Conservation (phyloP, 2,329 filamentous ascomycete genomes). For the Cordyceps militaris region DNA sequence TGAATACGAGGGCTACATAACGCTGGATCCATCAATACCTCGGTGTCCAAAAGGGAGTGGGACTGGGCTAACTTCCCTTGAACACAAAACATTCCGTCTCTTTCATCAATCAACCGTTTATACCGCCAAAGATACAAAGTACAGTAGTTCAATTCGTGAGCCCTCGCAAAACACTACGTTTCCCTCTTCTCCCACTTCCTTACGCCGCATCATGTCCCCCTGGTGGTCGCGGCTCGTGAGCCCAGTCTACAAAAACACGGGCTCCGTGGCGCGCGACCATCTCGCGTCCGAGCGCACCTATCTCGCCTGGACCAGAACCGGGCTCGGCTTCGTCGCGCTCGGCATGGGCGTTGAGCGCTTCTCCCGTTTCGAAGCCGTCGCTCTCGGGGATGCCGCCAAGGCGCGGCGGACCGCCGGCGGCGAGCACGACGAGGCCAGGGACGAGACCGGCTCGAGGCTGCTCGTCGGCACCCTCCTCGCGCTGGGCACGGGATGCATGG, state of each 20-base stretch:
- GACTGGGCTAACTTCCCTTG: neutral
- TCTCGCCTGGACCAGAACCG: slow-evolving; percentile 44
- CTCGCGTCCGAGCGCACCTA: slow-evolving; percentile 9
- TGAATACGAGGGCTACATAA: too few relatives aligned
- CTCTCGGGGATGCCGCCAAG: slow-evolving; percentile 13
- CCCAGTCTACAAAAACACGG: neutral
- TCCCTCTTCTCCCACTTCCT: neutral
- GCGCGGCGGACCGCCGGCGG: neutral
- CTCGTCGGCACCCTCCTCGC: slow-evolving; percentile 35
- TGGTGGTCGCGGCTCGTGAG: neutral
- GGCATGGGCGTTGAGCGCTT: slow-evolving; percentile 43
- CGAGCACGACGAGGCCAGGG: slow-evolving; percentile 9
- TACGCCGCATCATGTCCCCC: neutral
- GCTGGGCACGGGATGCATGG: slow-evolving; percentile 37
- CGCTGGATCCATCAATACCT: neutral
- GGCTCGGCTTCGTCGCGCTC: slow-evolving; percentile 44
- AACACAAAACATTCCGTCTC: neutral
- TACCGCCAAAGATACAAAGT: too few relatives aligned
- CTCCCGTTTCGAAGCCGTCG: slow-evolving; percentile 34
- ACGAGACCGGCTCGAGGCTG: slow-evolving; percentile 18
- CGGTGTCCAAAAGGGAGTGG: neutral
- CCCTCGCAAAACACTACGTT: neutral
- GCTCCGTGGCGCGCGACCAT: neutral
- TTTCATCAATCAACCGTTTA: neutral
- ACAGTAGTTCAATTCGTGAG: too few relatives aligned